Evolutionary conservation across 331 rosid species (phyloP).

Genomic region (Quercus phellos): DNA sequence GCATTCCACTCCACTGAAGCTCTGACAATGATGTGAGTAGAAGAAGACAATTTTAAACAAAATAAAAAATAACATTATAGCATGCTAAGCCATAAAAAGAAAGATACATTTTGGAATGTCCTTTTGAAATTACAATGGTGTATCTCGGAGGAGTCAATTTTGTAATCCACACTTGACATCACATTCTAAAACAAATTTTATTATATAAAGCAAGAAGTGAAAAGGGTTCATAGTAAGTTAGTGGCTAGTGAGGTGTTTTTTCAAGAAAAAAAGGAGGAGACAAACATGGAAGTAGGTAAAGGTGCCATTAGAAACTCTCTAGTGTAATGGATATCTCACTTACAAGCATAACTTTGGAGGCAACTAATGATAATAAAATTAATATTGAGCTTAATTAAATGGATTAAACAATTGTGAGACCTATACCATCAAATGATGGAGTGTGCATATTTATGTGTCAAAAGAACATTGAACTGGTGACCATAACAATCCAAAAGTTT

Average conservation of each 20-base stretch:
- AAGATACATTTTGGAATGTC: conserved; percentile 41
- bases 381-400: conserved; percentile 22
- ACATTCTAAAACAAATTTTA: conserved; percentile 34
- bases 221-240: conserved; percentile 11
- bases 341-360: conserved; percentile 44
- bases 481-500: neutral
- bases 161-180: conserved; percentile 65
- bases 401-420: conserved; percentile 9
- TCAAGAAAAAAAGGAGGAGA: conserved; percentile 27
- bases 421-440: neutral
- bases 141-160: conserved; percentile 51
- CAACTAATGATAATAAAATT: neutral
- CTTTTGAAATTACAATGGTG: conserved; percentile 28
- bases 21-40: conserved; percentile 69
- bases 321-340: conserved; percentile 63
- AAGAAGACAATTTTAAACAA: conserved; percentile 52
- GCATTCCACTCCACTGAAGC: conserved; percentile 65
- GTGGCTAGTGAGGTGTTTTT: conserved; percentile 56
- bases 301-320: conserved; percentile 28
- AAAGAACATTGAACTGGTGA: neutral
- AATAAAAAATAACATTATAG: conserved; percentile 7
- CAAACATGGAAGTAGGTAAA: conserved; percentile 52
- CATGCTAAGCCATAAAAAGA: conserved; percentile 22
- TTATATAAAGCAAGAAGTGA: conserved; percentile 17
- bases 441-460: conserved; percentile 12